Conservation (phyloP, 2,329 filamentous ascomycete genomes). For the Fusarium sp. region DNA sequence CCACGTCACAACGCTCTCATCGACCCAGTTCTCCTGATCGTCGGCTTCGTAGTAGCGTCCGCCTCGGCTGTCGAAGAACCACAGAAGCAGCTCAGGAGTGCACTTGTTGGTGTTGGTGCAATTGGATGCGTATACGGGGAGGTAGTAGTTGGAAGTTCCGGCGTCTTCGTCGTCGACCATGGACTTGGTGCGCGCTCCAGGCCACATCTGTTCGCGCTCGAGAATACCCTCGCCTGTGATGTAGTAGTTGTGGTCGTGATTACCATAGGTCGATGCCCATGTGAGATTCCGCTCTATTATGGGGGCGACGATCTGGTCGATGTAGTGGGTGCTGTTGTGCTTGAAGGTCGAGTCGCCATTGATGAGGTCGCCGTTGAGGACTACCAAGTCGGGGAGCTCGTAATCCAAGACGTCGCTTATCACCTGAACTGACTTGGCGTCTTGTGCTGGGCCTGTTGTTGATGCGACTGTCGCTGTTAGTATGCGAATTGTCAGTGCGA, state of each 20-base stretch:
- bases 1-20: conserved; percentile 57
- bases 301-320: conserved; percentile 69
- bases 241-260: conserved; percentile 73
- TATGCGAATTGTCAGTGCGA: not conserved
- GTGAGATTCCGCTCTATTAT: conserved; percentile 64
- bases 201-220: conserved; percentile 52
- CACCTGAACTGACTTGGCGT: conserved; percentile 66
- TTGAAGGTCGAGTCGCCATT: conserved; percentile 71
- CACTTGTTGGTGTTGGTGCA: conserved; percentile 48
- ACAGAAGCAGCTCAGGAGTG: conserved; percentile 63
- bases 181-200: conserved; percentile 51
- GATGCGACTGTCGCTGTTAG: conserved; percentile 27
- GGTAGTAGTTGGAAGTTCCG: conserved; percentile 60
- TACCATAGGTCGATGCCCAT: conserved; percentile 78
- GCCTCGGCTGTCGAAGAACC: conserved; percentile 78
- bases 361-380: conserved; percentile 78
- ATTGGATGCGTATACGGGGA: conserved; percentile 54
- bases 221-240: conserved; percentile 60
- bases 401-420: conserved; percentile 67
- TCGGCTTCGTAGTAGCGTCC: conserved; percentile 60
- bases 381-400: conserved; percentile 69
- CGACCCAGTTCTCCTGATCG: conserved; percentile 56
- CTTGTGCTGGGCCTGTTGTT: conserved; percentile 56
- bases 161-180: conserved; percentile 52
- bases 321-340: conserved; percentile 64